These are phyloP conservation scores for Eimeria brunetti DNA, from an alignment of 169 alveolate species.

Conservation along the genomic window DNA sequence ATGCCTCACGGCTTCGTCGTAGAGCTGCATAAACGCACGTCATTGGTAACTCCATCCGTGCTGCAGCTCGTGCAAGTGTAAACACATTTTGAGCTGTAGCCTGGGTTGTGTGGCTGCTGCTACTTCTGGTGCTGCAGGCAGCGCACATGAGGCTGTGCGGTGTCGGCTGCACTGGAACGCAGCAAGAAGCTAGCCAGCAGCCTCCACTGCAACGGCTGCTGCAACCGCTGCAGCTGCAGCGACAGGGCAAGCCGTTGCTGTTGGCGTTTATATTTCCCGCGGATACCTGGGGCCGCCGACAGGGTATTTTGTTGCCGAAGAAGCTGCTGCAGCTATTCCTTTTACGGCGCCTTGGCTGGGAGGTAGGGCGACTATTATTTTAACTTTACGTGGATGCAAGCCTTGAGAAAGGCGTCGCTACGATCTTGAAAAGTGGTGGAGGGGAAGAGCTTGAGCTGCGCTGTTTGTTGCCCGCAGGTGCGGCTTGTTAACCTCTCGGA, in stretches of 20 bases:
- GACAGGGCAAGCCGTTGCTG: constrained; percentile 5
- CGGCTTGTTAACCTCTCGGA: constrained; percentile 63
- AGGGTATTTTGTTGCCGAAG: constrained; percentile 56
- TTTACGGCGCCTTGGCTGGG: constrained; percentile 60
- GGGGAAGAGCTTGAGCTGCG: neutral
- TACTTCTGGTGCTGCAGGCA: constrained; percentile 60
- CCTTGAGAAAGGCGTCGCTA: neutral
- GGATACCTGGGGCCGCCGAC: constrained; percentile 60
- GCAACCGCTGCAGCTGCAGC: constrained; percentile 35
- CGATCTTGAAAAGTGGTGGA: neutral
- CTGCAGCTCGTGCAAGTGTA: neutral
- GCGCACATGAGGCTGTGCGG: constrained; percentile 54
- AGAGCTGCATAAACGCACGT: neutral
- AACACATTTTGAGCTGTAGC: neutral
- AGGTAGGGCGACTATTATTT: neutral
- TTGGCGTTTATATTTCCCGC: constrained; percentile 53
- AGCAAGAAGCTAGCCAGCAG: neutral
- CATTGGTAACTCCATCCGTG: neutral
- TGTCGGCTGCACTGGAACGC: neutral
- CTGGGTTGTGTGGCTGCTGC: neutral
- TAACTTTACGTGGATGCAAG: neutral
- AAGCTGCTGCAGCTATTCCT: constrained; percentile 61
- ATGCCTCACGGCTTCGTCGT: neutral
- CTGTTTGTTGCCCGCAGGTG: constrained; percentile 33
- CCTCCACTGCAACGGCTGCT: constrained; percentile 1